These are phyloP conservation scores for Ailanthus altissimus DNA, from an alignment of 345 rosid species.

Conservation along the genomic window DNA sequence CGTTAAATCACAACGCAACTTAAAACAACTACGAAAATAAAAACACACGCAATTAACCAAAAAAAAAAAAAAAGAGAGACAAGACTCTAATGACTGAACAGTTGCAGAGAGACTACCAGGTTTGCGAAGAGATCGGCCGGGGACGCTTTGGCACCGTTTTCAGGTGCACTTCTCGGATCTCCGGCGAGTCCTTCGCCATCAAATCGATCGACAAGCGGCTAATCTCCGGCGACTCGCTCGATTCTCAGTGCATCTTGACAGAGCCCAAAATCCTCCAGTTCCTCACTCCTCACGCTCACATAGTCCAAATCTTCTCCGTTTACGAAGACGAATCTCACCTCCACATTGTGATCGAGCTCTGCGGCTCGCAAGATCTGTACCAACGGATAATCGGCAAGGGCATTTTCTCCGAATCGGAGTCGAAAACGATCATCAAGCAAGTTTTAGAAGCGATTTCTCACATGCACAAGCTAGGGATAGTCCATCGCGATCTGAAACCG, in stretches of 20 bases:
- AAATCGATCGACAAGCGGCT: conserved; percentile 56
- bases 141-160: conserved; percentile 67
- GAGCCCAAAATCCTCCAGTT: conserved; percentile 45
- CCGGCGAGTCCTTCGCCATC: conserved; percentile 51
- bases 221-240: conserved; percentile 60
- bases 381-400: conserved; percentile 32
- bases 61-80: not conserved
- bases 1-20: no score
- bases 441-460: conserved; percentile 46
- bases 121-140: conserved; percentile 61
- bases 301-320: conserved; percentile 31
- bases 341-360: conserved; percentile 49
- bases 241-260: conserved; percentile 49
- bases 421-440: conserved; percentile 37
- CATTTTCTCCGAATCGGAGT: conserved; percentile 31
- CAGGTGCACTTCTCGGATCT: conserved; percentile 36
- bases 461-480: conserved; percentile 55
- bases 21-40: not conserved
- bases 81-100: conserved; percentile 53
- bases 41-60: not conserved
- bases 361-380: conserved; percentile 46
- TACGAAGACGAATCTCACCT: conserved; percentile 52
- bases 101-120: conserved; percentile 43
- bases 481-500: conserved; percentile 65
- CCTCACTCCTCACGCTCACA: conserved; percentile 43